Conservation (phyloP, 2,329 filamentous ascomycete genomes). For the Fonsecaea pedrosoi region DNA sequence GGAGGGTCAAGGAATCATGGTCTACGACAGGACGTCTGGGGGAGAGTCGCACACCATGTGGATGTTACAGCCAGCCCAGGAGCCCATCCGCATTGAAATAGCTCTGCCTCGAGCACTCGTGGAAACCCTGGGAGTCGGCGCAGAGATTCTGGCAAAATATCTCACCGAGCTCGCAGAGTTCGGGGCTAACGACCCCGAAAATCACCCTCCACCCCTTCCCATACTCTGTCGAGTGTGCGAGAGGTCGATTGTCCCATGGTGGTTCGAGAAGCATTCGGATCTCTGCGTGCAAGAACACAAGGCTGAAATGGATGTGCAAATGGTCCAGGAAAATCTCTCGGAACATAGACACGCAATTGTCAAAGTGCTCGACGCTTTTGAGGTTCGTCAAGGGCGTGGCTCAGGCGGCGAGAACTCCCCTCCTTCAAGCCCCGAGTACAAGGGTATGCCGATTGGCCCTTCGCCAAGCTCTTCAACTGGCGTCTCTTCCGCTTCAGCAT, state of each 20-base stretch:
- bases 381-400: constrained; percentile 74
- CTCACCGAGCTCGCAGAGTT: constrained; percentile 87
- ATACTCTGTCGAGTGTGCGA: constrained; percentile 97
- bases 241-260: constrained; percentile 96
- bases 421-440: constrained; percentile 73
- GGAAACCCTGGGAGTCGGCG: constrained; percentile 90
- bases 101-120: constrained; percentile 89
- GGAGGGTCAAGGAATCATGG: constrained; percentile 97
- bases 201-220: constrained; percentile 79
- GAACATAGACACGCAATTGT: constrained; percentile 96
- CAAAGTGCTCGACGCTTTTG: constrained; percentile 89
- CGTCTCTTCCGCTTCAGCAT: constrained; percentile 70
- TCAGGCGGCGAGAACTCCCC: constrained; percentile 57
- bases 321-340: constrained; percentile 87
- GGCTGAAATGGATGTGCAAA: constrained; percentile 96
- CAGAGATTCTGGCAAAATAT: constrained; percentile 92
- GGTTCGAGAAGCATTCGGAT: constrained; percentile 99
- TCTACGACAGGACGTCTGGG: constrained; percentile 86
- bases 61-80: constrained; percentile 94
- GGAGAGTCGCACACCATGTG: constrained; percentile 91
- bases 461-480: constrained; percentile 72
- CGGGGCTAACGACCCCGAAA: constrained; percentile 74
- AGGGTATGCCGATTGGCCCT: constrained; percentile 75
- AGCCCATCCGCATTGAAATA: constrained; percentile 91
- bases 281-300: constrained; percentile 93